Base-by-base conservation (phyloP, 768 basidiomycete species). In the Hericium alpestre region DNA sequence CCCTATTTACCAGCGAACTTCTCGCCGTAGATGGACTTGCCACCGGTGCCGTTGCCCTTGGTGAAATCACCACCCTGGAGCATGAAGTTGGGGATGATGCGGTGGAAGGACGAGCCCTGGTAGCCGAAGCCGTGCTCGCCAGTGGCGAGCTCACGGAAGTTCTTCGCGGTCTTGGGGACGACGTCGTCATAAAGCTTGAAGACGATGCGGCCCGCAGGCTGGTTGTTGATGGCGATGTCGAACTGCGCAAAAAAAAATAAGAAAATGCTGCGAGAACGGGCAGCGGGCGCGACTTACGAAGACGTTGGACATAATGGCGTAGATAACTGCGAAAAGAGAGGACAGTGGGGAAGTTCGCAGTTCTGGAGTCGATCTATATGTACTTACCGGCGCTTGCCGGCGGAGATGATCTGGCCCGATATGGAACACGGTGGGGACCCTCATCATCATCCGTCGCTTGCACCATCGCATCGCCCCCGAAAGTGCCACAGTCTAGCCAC, bases 151-250 rank as follows among this genome's bases (percentile, higher is more conserved):
- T 87, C 84, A 55, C 90, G 84, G 74, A 93, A 93, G 75, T 93
- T 92, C 52, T 71, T 72, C 2, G 87, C 70, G 11, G 92, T 93
- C 70, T 79, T 81, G 55, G 93, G 93, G n/a, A 90, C 89, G 16
- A 79, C 75, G 56, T 85, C 80, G 70, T 93, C 89, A 71, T 79
- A 91, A 46, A 94, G 79, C 70, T 87, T 83, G 80, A 94, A 90
- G 25, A 84, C 77, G 62, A 94, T 81, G 48, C 86, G 82, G 22
- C 88, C 89, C 0, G 79, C 73, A 3, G 82, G 79, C 50, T 76
- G 66, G 15, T 71, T 70, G 69, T 81, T 76, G 67, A 93, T 85
- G 1, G 76, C 70, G 58, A 88, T 65, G 55, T 87, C 80, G 60
- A 87, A 87, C 86, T 86, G 54, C 18, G 47, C 10, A 46, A 16